Percentiles rank a stretch among this genome's conserved stretches.
Evolutionary conservation across 2,329 filamentous ascomycete genomes (phyloP).

Genomic region (Colletotrichum chlorophyti): DNA sequence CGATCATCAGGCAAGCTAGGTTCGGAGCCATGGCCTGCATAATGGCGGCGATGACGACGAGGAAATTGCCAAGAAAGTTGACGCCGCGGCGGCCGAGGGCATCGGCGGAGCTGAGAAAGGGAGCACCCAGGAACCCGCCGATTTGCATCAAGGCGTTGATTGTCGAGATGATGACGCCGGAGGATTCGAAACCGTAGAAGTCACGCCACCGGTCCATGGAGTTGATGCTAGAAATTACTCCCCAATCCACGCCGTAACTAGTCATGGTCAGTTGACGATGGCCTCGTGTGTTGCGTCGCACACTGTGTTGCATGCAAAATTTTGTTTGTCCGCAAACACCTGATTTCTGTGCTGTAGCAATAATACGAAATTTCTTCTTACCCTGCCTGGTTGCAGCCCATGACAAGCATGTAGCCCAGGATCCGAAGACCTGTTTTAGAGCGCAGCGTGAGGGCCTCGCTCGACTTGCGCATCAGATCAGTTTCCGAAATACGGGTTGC

Average conservation of each 20-base stretch:
- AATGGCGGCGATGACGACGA: slow-evolving; percentile 51
- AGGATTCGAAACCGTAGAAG: slow-evolving; percentile 49
- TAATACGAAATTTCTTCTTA: too few species aligned
- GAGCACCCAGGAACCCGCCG: slow-evolving; percentile 53
- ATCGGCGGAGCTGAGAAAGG: slow-evolving; percentile 56
- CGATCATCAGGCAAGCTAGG: slow-evolving; percentile 50
- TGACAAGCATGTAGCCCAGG: slow-evolving; percentile 49
- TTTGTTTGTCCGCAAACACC: too few species aligned
- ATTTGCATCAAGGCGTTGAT: slow-evolving; percentile 56
- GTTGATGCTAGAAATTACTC: slow-evolving; percentile 55
- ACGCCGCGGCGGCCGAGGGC: slow-evolving; percentile 57
- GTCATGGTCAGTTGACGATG: too few species aligned
- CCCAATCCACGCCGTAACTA: slow-evolving; percentile 54
- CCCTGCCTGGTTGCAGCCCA: slow-evolving; percentile 54
- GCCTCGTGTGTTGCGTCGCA: too few species aligned
- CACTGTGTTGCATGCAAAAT: too few species aligned
- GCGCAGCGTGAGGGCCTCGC: slow-evolving; percentile 46
- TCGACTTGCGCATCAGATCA: slow-evolving; percentile 48
- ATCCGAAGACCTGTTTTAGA: slow-evolving; percentile 50
- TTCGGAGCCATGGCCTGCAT: slow-evolving; percentile 46
- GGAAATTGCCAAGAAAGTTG: slow-evolving; percentile 51
- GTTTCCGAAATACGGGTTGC: slow-evolving; percentile 53
- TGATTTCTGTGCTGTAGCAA: too few species aligned
- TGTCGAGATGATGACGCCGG: slow-evolving; percentile 47
- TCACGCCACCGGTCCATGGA: slow-evolving; percentile 48